Conservation (phyloP, 2,329 filamentous ascomycete genomes). For the Penicillium corylophilum region DNA sequence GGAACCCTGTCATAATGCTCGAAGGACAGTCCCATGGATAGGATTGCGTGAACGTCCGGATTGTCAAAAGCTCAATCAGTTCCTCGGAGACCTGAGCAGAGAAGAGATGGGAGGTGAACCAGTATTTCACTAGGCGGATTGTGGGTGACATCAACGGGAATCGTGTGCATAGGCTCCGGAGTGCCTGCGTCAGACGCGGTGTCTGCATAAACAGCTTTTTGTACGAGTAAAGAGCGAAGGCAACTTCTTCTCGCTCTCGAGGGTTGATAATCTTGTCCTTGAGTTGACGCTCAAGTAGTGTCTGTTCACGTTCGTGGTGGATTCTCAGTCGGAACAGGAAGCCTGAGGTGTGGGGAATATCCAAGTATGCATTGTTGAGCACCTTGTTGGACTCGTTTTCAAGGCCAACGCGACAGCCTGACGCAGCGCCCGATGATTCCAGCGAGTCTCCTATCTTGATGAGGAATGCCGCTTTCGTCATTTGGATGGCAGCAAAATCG, state of each 20-base stretch:
- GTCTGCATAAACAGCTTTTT: constrained; percentile 70
- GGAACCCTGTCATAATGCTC: constrained; percentile 74
- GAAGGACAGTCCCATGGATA: constrained; percentile 78
- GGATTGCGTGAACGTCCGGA: constrained; percentile 75
- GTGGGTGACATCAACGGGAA: constrained; percentile 77
- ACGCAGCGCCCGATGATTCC: constrained; percentile 58
- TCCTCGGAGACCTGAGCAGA: constrained; percentile 73
- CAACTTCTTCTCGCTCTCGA: constrained; percentile 66
- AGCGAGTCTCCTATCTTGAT: constrained; percentile 71
- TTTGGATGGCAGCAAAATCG: constrained; percentile 83
- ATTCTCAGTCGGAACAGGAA: constrained; percentile 81
- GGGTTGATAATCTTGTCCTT: constrained; percentile 70
- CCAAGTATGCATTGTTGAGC: constrained; percentile 78
- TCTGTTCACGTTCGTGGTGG: constrained; percentile 82
- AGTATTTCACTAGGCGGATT: constrained; percentile 81
- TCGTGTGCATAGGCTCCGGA: constrained; percentile 76
- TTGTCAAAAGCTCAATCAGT: constrained; percentile 78
- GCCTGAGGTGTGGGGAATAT: constrained; percentile 71
- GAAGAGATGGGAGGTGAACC: constrained; percentile 84
- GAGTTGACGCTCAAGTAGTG: constrained; percentile 72
- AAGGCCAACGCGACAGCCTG: constrained; percentile 71
- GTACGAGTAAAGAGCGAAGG: constrained; percentile 67
- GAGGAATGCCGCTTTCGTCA: constrained; percentile 87
- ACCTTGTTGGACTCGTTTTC: constrained; percentile 70
- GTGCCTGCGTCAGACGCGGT: constrained; percentile 76